Conservation (phyloP, 768 basidiomycete species). For the Lactifluus hygrophoroides region DNA sequence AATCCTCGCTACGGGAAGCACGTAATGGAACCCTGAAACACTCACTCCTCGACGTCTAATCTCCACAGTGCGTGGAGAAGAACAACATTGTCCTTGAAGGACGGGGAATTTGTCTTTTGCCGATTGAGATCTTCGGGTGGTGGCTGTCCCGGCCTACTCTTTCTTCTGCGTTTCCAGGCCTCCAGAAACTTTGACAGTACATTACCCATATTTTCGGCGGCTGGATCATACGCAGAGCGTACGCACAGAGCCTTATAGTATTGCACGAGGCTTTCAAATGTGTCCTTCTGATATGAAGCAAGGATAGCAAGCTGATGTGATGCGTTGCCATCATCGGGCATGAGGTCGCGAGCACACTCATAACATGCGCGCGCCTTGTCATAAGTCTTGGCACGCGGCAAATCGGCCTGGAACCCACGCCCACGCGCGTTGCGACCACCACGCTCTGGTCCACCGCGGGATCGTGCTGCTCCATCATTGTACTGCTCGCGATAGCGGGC, state of each 20-base stretch:
- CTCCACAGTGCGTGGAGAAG: conserved; percentile 73
- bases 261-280: conserved; percentile 71
- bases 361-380: conserved; percentile 74
- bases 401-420: conserved; percentile 32
- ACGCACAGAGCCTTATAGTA: conserved; percentile 92
- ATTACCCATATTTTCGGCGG: conserved; percentile 73
- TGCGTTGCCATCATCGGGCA: conserved; percentile 87
- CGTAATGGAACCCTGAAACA: conserved; percentile 14
- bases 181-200: conserved; percentile 61
- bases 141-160: conserved; percentile 29
- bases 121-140: conserved; percentile 33
- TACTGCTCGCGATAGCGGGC: conserved; percentile 91
- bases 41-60: conserved; percentile 47
- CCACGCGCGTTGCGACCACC: conserved; percentile 43
- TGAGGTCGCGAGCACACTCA: conserved; percentile 70
- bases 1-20: conserved; percentile 14
- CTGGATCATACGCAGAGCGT: conserved; percentile 76
- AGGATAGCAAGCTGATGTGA: conserved; percentile 96
- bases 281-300: conserved; percentile 73
- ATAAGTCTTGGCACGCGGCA: conserved; percentile 43
- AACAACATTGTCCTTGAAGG: conserved; percentile 67
- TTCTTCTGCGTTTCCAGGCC: conserved; percentile 40
- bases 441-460: conserved; percentile 62
- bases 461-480: conserved; percentile 58
- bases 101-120: conserved; percentile 41